Base-by-base conservation (phyloP, 75 land plant species). In the Pinus taeda region DNA sequence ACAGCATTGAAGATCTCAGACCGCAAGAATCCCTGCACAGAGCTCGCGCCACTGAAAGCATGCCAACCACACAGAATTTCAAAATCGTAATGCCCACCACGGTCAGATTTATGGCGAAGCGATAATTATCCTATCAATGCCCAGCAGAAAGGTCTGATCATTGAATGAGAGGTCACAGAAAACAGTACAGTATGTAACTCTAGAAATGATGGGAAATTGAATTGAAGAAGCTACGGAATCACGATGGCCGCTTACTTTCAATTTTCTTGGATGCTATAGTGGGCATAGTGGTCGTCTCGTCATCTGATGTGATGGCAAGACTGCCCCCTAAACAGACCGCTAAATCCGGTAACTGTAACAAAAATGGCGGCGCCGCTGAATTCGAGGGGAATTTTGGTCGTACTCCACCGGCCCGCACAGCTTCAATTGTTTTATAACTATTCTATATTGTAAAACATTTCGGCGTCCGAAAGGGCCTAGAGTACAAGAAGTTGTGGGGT, bases 201-300 rank as follows among this genome's bases (percentile, higher is more conserved):
- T 65, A n/a, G 7, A 20, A 69, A 69, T 69, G 71, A 69, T 69
- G n/a, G 49, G 49, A 66, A 49, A 49, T 49, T 49, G 11, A 49
- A 49, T 49, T 9, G 49, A 69, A 37, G 9, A 8, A 2, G 49
- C 21, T 20, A 42, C n/a, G 22, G 49, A 37, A 45, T 42, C 71
- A 69, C n/a, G 20, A 42, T 42, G 71, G 53, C 8, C 42, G 15
- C 33, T 20, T 37, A 39, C 3, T 12, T 24, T 24, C 71, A 69
- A 69, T 69, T 69, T 69, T 69, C 49, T 69, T 17, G 14, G 20
- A 39, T 42, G 7, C 53, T 20, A 6, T 17, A 1, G 53, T 69
- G 53, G 71, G 71, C 42, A 42, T 45, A 69, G 71, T 69, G 71
- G 20, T 20, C n/a, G 71, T 42, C 71, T 37, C 49, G 36, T 69